Evolutionary conservation across 257 asterid species (phyloP), one percentile per base, ranked within the genome.

Genomic region (Solanum paucissectum): DNA sequence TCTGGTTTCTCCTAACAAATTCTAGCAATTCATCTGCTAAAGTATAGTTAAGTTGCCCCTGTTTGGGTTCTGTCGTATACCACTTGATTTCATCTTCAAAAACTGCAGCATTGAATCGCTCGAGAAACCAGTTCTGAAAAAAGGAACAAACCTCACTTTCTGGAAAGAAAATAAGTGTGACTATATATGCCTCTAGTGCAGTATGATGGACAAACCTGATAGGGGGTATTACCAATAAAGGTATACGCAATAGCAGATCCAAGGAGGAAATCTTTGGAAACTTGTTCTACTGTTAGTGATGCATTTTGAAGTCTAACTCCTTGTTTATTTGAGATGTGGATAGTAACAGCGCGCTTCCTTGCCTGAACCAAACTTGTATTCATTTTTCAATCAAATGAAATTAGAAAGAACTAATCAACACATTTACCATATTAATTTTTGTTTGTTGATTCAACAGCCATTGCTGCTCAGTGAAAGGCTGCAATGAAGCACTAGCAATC

Each of bases 21-120:
- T 91, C 89, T 74, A 91, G 90, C 93, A 91, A 89, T 42, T 90
- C 89, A 81, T 90, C 92, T 6, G 93, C 89, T 88, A 85, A 46
- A 5, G 91, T 91, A 91, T 91, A 91, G 84, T 92, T 91, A 58
- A 88, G 84, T 25, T 84, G 90, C 25, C 90, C 91, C 10, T 77
- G 92, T 46, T 76, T 68, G 11, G 92, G 91, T 75, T 91, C 91
- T 20, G 91, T 91, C 11, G 94, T 88, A 12, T 89, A 87, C 93
- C 93, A 92, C 84, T 92, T 91, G 86, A 92, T 92, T 74, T 92
- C 93, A 33, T 92, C 90, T 86, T 92, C 93, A 37, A 91, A 92
- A 20, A 91, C 93, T 36, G 94, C 91, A 20, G 92, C 91, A 11
- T 87, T 90, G 86, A 92, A 91, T 84, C 92, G 86, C 12, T 90